A percentile compares a stretch with the other conserved stretches of the same genome.
Conservation (phyloP, 495 filamentous ascomycete species). For the Elasticomyces elasticus region DNA sequence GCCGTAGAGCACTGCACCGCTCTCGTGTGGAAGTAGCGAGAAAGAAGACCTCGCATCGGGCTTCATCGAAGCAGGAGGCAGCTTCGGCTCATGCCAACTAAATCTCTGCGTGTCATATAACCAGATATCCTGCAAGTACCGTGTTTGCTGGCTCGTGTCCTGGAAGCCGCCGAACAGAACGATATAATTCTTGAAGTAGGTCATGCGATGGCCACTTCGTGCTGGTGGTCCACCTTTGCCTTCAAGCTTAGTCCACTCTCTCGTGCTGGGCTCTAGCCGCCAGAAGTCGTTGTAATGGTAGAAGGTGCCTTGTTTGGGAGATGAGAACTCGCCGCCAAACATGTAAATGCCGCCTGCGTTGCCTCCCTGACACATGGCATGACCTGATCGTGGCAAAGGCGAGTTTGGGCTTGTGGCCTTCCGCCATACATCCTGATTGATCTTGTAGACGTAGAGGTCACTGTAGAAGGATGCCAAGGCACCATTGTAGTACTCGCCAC, state of each 20-base stretch:
- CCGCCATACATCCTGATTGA: slow-evolving; percentile 79
- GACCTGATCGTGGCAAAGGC: slow-evolving; percentile 80
- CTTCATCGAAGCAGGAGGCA: slow-evolving; percentile 66
- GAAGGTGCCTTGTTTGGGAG: slow-evolving; percentile 93
- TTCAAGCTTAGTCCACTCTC: slow-evolving; percentile 87
- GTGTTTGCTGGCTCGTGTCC: slow-evolving; percentile 86
- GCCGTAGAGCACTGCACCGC: slow-evolving; percentile 79
- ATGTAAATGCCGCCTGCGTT: slow-evolving; percentile 80
- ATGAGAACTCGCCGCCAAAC: slow-evolving; percentile 75
- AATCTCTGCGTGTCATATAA: slow-evolving; percentile 62
- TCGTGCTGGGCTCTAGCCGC: slow-evolving; percentile 67
- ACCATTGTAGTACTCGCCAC: slow-evolving; percentile 65
- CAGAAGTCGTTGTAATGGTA: slow-evolving; percentile 99
- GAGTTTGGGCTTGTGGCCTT: slow-evolving; percentile 82
- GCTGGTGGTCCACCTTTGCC: slow-evolving; percentile 79
- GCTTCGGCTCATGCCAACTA: slow-evolving; percentile 61
- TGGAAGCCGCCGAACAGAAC: slow-evolving; percentile 80
- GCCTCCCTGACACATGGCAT: slow-evolving; percentile 82
- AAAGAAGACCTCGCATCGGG: slow-evolving; percentile 87
- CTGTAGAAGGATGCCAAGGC: slow-evolving; percentile 55
- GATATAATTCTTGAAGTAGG: slow-evolving; percentile 79
- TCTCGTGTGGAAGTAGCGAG: slow-evolving; percentile 79
- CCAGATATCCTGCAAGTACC: slow-evolving; percentile 70
- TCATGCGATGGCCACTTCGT: slow-evolving; percentile 88
- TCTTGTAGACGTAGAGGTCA: slow-evolving; percentile 78